Base-by-base conservation (phyloP, 805 yeast genomes). In the Kazachstania psychrophila region DNA sequence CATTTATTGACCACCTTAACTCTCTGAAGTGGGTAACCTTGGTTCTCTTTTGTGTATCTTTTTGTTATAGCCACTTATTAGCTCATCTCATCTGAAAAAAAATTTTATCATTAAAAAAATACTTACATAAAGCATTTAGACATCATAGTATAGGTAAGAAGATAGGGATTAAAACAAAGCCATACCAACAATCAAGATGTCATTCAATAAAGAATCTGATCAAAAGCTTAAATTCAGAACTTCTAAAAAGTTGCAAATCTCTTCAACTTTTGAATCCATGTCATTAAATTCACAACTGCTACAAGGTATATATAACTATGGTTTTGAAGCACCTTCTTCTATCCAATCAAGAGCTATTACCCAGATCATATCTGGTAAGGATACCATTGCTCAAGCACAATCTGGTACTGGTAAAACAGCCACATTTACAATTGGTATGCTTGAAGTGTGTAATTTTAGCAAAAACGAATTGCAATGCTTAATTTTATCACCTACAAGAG, bases 321-420 rank as follows among this genome's bases (percentile, higher is more conserved):
- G 98, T 51, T 92, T 86, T 64, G 97, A 89, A 68, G 74, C 77
- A 37, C 98, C 98, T 35, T 87, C 96, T 23, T 87, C 98, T 24
- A 89, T 92, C 66, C 98, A 92, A 66, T 87, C 89, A 48, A 75
- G 97, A 59, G 98, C 97, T 39, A 92, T 92, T 47, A 70, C 83
- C 60, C 98, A 94, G 58, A 88, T 92, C 58, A 84, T 87, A 48
- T 76, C 79, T 48, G 97, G 96, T 24, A 77, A 86, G 60, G 98
- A 92, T 61, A 88, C 87, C 26, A 78, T 92, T 42, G 97, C 97
- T 33, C 98, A 92, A 66, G 97, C 98, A 28, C 98, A 92, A 64
- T 86, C 96, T 8, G 98, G 98, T 59, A 92, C 98, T 17, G 98
- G 98, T 65, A 92, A 92, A 64, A 92, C 98, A 2, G 98, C 97